These are phyloP conservation scores for Colletotrichum liriopes DNA, from an alignment of 2,329 filamentous ascomycete genomes.

Conservation along the genomic window DNA sequence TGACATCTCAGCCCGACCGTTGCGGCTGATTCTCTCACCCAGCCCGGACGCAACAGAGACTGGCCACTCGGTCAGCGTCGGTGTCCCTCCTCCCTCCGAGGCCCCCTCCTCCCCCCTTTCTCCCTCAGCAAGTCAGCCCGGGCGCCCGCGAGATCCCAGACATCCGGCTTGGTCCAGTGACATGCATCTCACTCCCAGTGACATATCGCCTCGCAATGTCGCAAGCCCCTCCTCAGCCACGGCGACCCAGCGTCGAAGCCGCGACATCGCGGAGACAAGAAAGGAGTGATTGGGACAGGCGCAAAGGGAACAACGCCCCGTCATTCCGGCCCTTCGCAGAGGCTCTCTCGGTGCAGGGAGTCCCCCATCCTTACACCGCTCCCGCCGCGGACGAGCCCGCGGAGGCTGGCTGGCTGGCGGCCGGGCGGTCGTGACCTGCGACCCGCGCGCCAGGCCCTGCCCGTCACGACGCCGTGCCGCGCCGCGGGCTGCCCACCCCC, in stretches of 20 bases:
- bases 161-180: constrained; percentile 5
- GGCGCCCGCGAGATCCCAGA: neutral
- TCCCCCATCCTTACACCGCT: neutral
- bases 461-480: neutral
- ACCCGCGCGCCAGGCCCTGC: neutral
- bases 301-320: neutral
- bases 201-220: neutral
- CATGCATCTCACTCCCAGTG: neutral
- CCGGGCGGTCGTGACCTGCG: neutral
- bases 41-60: neutral
- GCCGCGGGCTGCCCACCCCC: neutral
- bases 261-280: neutral
- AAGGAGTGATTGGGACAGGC: neutral
- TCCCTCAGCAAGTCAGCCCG: neutral
- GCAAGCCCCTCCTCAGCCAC: neutral
- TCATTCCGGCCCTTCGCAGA: neutral
- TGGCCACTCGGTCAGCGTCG: neutral
- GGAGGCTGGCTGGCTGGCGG: neutral
- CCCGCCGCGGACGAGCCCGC: neutral
- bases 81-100: neutral
- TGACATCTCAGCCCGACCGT: constrained; percentile 2
- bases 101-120: neutral
- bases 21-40: neutral
- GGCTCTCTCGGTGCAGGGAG: neutral
- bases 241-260: neutral